phyloP scores from a whole-genome alignment of 1,284 basidiomycete species.

The Fomitopsis palustris region DNA sequence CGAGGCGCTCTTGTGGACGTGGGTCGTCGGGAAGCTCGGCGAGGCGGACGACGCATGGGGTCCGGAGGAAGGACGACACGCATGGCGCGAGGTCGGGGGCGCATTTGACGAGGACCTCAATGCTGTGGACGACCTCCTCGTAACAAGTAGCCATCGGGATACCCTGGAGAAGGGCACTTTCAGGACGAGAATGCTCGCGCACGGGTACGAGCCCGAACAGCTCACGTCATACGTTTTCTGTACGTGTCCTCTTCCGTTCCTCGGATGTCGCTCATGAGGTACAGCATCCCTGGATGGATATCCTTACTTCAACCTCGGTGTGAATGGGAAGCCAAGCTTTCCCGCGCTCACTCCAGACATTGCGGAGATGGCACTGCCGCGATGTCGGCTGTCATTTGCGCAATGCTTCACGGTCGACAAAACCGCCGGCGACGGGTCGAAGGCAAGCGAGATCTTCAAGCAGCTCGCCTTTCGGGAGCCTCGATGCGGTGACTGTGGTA shows the following conservation, averaged over 20 bases:
- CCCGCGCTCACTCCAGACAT: conserved; percentile 10
- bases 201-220: conserved; percentile 13
- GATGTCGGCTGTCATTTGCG: conserved; percentile 19
- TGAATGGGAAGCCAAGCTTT: conserved; percentile 13
- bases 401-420: conserved; percentile 18
- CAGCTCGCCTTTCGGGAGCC: conserved; percentile 40
- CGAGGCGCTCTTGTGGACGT: conserved; percentile 40
- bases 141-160: conserved; percentile 14
- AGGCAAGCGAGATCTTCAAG: conserved; percentile 38
- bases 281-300: conserved; percentile 26
- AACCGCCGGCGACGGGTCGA: not conserved
- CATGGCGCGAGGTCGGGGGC: conserved; percentile 37
- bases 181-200: conserved; percentile 10
- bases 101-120: conserved; percentile 5
- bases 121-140: conserved; percentile 8
- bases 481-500: conserved; percentile 47
- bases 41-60: conserved; percentile 28
- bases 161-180: conserved; percentile 18
- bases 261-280: not conserved
- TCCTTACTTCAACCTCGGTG: conserved; percentile 18
- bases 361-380: conserved; percentile 5
- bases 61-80: conserved; percentile 20
- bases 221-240: conserved; percentile 24
- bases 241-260: conserved; percentile 9
- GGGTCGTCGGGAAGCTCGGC: conserved; percentile 32